Percentiles rank a stretch among this genome's conserved stretches.
Evolutionary conservation across 2,329 filamentous ascomycete species (phyloP).

Genomic region (Ploettnerulaceae sp.): DNA sequence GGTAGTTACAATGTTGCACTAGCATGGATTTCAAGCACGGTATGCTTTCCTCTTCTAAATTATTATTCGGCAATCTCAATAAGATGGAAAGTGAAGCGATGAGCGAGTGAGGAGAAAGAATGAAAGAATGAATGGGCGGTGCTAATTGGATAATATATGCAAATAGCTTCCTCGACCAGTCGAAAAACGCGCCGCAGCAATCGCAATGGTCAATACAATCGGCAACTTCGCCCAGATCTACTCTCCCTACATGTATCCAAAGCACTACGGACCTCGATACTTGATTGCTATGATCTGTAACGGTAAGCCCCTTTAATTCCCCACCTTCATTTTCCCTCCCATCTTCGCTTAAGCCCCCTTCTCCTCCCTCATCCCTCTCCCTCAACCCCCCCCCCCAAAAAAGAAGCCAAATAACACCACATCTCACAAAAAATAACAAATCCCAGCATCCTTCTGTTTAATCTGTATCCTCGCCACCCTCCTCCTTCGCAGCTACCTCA

Average conservation of each 20-base stretch:
- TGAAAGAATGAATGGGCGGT: not conserved
- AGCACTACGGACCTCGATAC: slow-evolving; percentile 19
- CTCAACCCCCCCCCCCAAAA: not conserved
- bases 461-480: slow-evolving; percentile 12
- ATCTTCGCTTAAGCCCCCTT: not conserved
- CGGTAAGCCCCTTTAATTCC: not conserved
- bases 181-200: slow-evolving; percentile 23
- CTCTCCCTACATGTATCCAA: slow-evolving; percentile 57
- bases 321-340: not conserved
- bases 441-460: slow-evolving; percentile 15
- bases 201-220: slow-evolving; percentile 24
- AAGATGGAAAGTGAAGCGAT: too few species aligned
- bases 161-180: slow-evolving; percentile 16
- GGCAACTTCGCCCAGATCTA: slow-evolving; percentile 47
- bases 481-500: slow-evolving; percentile 11
- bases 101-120: not conserved
- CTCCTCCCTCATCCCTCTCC: not conserved
- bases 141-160: not conserved
- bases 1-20: slow-evolving; percentile 20
- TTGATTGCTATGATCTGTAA: slow-evolving; percentile 16
- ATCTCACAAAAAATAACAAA: too few species aligned
- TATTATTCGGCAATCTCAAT: too few species aligned
- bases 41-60: not conserved
- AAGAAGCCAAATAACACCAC: not conserved
- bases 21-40: slow-evolving; percentile 22